Evolutionary conservation across 345 rosid species (phyloP), one percentile per base, ranked within the genome.

Genomic region (Cardamine chenopodiifolia): DNA sequence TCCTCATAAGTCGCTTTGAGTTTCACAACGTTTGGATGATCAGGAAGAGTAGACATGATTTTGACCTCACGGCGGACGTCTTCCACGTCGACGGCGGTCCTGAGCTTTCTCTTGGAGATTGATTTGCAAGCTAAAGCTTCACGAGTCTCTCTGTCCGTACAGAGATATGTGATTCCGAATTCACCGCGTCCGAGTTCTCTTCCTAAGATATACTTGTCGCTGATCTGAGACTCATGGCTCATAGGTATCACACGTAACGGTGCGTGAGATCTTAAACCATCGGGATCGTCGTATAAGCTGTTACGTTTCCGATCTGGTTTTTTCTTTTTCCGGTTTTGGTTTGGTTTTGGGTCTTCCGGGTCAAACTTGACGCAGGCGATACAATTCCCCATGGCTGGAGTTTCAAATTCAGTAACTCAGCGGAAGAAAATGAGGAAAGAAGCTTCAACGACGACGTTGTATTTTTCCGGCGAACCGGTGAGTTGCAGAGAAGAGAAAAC

Each of bases 121-220:
- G 96, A 88, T 83, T 94, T 94, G 83, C 98, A 91, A 0, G 98
- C 98, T 8, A 94, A 58, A 2, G 82, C 90, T 11, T 87, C 88
- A 17, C 86, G 87, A 8, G 83, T 88, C 82, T 93, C 98, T 5
- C 92, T 72, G 84, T 93, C 97, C 2, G 98, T 93, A 48, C 96
- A 93, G 54, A 93, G 92, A 45, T 88, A 91, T 0, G 98, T 93
- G 75, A 93, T 88, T 1, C 98, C 98, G 80, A 93, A 93, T 71
- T 93, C 98, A 1, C 98, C 98, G 0, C 98, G 88, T 2, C 98
- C 98, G 25, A 93, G 90, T 47, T 93, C 98, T 17, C 97, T 82
- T 13, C 98, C 97, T 7, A 93, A 79, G 61, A 86, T 80, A 80
- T 93, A 93, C 80, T 93, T 93, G 71, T 93, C 98, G 52, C 86